phyloP scores from a whole-genome alignment of 2,329 filamentous ascomycete genomes.

The Fusarium floridanum region DNA sequence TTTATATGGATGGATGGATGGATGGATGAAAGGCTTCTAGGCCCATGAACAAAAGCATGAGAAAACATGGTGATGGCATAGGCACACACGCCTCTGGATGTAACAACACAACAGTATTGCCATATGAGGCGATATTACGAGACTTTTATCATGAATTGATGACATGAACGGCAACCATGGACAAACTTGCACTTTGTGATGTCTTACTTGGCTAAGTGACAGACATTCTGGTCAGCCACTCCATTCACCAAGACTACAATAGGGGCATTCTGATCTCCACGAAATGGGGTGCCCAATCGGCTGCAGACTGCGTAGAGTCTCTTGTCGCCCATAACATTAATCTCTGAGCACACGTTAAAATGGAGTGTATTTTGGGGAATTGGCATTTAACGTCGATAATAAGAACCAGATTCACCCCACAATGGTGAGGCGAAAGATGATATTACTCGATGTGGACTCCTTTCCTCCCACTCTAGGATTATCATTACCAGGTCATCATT shows the following conservation, averaged over 20 bases:
- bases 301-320: not conserved
- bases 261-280: not conserved
- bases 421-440: not conserved
- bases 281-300: not conserved
- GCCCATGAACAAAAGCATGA: constrained; percentile 18
- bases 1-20: not conserved
- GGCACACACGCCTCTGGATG: constrained; percentile 31
- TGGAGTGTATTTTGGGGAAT: not conserved
- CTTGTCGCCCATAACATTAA: not conserved
- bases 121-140: constrained; percentile 31
- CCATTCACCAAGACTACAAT: not conserved
- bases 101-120: constrained; percentile 11
- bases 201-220: not conserved
- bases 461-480: not conserved
- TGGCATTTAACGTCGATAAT: not conserved
- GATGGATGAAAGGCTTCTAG: not conserved
- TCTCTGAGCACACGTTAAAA: not conserved
- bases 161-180: not conserved
- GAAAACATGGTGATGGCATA: constrained; percentile 23
- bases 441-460: not conserved
- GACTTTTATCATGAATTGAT: constrained; percentile 30
- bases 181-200: not conserved
- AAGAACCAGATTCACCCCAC: not conserved
- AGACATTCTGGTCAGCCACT: not conserved
- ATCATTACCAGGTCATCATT: not conserved